Percentiles rank a stretch among this genome's conserved stretches.
Conservation (phyloP, 2,329 filamentous ascomycete species). For the Ophiognomonia clavigignenti-juglandacearum region DNA sequence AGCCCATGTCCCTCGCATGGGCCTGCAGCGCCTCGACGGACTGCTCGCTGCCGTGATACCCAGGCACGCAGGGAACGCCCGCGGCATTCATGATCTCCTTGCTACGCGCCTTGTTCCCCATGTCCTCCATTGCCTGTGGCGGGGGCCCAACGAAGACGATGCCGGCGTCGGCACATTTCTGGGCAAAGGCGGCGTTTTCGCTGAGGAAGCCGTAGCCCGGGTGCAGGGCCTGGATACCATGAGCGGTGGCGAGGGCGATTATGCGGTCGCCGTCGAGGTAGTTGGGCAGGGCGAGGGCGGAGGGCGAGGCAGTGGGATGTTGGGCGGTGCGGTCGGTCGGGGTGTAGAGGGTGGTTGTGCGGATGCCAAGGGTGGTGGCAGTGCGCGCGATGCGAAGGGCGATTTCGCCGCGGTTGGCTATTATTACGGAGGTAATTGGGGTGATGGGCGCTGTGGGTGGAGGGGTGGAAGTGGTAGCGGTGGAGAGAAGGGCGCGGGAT, state of each 20-base stretch:
- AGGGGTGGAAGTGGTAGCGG: slow-evolving; percentile 26
- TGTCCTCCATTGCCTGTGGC: slow-evolving; percentile 73
- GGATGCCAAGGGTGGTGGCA: slow-evolving; percentile 81
- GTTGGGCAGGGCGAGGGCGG: slow-evolving; percentile 77
- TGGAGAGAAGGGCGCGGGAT: slow-evolving; percentile 22
- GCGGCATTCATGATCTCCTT: slow-evolving; percentile 96
- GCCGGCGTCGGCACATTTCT: slow-evolving; percentile 81
- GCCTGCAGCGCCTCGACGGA: slow-evolving; percentile 54
- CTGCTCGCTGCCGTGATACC: slow-evolving; percentile 88
- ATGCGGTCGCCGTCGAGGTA: slow-evolving; percentile 95
- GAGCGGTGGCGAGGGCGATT: slow-evolving; percentile 77
- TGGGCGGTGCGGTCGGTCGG: slow-evolving; percentile 83
- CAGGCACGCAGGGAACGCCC: slow-evolving; percentile 93
- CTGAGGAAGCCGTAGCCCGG: slow-evolving; percentile 95
- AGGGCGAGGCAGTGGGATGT: slow-evolving; percentile 80
- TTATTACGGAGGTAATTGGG: slow-evolving; percentile 74
- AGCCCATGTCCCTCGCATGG: slow-evolving; percentile 67
- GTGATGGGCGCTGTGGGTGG: slow-evolving; percentile 31
- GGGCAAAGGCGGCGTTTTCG: slow-evolving; percentile 88
- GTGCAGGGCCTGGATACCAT: slow-evolving; percentile 87
- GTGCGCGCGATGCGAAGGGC: slow-evolving; percentile 89
- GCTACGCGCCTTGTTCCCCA: slow-evolving; percentile 89
- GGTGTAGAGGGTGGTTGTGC: slow-evolving; percentile 91
- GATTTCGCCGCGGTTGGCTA: slow-evolving; percentile 96
- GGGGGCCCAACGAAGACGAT: slow-evolving; percentile 94